Conservation (phyloP, 2,329 filamentous ascomycete genomes). For the Penicillium sp. region DNA sequence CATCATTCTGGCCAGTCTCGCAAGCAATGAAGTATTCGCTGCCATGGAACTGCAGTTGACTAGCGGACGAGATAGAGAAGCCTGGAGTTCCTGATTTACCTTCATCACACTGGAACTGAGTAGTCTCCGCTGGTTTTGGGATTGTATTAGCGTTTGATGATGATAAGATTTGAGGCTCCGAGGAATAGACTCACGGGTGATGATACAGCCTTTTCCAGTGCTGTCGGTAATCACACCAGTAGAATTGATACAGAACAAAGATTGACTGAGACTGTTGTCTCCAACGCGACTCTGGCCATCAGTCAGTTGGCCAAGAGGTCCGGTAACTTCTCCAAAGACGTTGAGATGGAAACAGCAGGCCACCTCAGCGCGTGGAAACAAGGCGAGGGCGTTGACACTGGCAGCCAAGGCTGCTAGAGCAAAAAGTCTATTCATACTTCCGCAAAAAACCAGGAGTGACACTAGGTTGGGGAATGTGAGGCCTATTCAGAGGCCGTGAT, state of each 20-base stretch:
- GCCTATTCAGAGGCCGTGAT: constrained; percentile 10
- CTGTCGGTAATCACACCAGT: constrained; percentile 62
- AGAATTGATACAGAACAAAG: constrained; percentile 62
- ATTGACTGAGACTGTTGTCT: constrained; percentile 52
- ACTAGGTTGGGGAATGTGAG: constrained; percentile 21
- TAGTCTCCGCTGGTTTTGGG: constrained; percentile 55
- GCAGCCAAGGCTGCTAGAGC: constrained; percentile 48
- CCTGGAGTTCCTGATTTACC: constrained; percentile 59
- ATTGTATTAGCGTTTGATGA: constrained; percentile 21
- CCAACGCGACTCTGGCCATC: constrained; percentile 69
- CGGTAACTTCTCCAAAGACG: constrained; percentile 56
- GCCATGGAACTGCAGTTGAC: constrained; percentile 59
- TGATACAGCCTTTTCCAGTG: constrained; percentile 65
- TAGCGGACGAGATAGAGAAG: constrained; percentile 62
- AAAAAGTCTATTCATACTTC: constrained; percentile 48
- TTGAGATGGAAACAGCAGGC: constrained; percentile 61
- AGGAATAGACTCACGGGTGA: constrained; percentile 59
- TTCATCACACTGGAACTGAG: constrained; percentile 67
- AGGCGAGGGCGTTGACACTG: constrained; percentile 52
- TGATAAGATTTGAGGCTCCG: neutral
- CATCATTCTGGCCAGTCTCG: constrained; percentile 55
- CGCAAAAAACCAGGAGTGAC: constrained; percentile 1
- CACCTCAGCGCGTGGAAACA: constrained; percentile 44
- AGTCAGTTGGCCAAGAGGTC: constrained; percentile 64
- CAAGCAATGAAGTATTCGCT: constrained; percentile 65